phyloP scores from a whole-genome alignment of 2,329 filamentous ascomycete genomes.

The Cladosporium sp. region DNA sequence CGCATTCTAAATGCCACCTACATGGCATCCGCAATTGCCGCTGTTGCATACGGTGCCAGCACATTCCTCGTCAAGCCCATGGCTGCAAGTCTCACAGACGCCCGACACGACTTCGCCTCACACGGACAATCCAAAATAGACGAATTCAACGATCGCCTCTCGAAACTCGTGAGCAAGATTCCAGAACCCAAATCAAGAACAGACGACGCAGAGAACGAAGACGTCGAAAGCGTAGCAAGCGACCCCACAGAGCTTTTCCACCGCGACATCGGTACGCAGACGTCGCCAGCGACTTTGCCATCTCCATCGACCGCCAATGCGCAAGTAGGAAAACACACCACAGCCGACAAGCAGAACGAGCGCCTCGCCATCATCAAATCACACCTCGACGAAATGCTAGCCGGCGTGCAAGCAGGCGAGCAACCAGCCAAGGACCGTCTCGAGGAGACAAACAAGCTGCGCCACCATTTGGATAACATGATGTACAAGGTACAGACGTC shows the following conservation, averaged over 20 bases:
- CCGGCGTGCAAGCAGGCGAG: slow-evolving; percentile 54
- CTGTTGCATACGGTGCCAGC: slow-evolving; percentile 67
- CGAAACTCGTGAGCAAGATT: slow-evolving; percentile 33
- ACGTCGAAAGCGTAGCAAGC: slow-evolving; percentile 52
- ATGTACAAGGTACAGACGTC: slow-evolving; percentile 46
- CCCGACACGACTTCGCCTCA: slow-evolving; percentile 58
- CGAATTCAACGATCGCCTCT: slow-evolving; percentile 57
- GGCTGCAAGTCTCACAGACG: slow-evolving; percentile 53
- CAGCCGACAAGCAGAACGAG: slow-evolving; percentile 32
- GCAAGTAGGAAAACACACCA: slow-evolving; percentile 19
- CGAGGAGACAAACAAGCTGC: slow-evolving; percentile 53
- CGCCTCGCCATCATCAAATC: slow-evolving; percentile 51
- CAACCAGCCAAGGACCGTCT: slow-evolving; percentile 56
- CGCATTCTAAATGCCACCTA: slow-evolving; percentile 59
- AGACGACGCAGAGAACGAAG: slow-evolving; percentile 42
- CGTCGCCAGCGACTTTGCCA: slow-evolving; percentile 55
- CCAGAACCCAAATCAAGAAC: slow-evolving; percentile 30
- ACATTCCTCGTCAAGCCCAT: slow-evolving; percentile 68
- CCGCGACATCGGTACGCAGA: slow-evolving; percentile 78
- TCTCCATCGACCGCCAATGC: slow-evolving; percentile 32
- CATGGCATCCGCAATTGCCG: slow-evolving; percentile 55
- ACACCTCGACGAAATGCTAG: slow-evolving; percentile 51
- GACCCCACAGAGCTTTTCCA: slow-evolving; percentile 79
- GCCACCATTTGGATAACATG: slow-evolving; percentile 65
- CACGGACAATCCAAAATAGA: slow-evolving; percentile 54